Percentiles rank a stretch among this genome's conserved stretches.
Conservation (phyloP, 2,329 filamentous ascomycete species). For the Colletotrichum kahawae region DNA sequence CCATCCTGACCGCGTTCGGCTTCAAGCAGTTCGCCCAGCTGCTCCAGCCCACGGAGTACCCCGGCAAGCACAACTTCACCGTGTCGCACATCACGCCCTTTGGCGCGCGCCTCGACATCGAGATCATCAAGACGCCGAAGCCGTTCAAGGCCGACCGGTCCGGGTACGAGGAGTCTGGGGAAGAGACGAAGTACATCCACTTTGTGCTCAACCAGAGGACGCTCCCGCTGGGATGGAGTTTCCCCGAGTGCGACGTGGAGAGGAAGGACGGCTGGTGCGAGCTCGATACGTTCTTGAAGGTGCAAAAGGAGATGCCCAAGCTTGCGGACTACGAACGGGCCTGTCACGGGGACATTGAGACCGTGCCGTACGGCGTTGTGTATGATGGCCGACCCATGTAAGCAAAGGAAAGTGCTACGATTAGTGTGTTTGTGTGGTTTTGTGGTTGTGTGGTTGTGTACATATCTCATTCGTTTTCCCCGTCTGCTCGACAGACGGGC, state of each 20-base stretch:
- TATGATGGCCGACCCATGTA: conserved; percentile 40
- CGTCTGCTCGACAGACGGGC: neutral
- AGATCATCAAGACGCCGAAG: conserved; percentile 71
- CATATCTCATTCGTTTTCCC: neutral
- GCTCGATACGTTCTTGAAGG: conserved; percentile 67
- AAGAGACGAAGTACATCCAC: conserved; percentile 72
- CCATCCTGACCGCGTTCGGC: conserved; percentile 74
- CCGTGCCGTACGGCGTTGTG: conserved; percentile 41
- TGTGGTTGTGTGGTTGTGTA: neutral
- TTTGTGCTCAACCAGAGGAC: conserved; percentile 79
- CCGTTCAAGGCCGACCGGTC: conserved; percentile 63
- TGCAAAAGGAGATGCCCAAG: conserved; percentile 63
- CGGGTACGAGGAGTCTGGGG: conserved; percentile 54
- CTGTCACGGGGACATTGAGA: conserved; percentile 63
- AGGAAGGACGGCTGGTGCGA: conserved; percentile 81
- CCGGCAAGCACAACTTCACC: conserved; percentile 65
- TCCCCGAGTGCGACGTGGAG: conserved; percentile 64
- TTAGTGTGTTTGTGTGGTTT: neutral
- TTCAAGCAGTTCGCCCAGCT: conserved; percentile 70
- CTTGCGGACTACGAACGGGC: conserved; percentile 67
- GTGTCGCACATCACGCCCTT: conserved; percentile 75
- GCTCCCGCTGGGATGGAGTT: conserved; percentile 69
- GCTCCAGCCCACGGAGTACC: conserved; percentile 60
- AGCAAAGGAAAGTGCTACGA: neutral
- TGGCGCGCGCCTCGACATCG: conserved; percentile 74